Conservation (phyloP, 208 protist species). For the Porcisia hertigi region DNA sequence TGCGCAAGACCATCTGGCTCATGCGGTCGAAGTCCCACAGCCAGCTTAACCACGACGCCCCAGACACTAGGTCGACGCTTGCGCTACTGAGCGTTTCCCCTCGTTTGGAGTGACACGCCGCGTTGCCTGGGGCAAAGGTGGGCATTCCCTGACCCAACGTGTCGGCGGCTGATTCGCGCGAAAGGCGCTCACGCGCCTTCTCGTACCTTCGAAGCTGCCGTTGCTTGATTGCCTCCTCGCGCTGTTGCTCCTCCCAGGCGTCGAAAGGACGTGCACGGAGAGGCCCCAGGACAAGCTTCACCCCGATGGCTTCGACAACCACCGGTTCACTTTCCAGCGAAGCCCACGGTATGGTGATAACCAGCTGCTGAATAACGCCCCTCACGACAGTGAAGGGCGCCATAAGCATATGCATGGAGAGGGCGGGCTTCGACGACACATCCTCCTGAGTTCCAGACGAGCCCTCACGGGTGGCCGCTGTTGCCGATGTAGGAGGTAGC, state of each 20-base stretch:
- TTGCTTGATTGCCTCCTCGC: conserved; percentile 59
- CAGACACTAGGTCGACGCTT: background rate
- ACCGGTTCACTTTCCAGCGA: conserved; percentile 68
- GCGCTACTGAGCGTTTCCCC: background rate
- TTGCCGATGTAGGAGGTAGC: background rate
- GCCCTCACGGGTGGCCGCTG: background rate
- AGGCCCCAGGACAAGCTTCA: conserved; percentile 76
- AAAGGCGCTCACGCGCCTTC: conserved; percentile 25
- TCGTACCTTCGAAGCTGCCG: conserved; percentile 64
- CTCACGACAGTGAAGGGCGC: conserved; percentile 75
- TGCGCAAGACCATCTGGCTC: conserved; percentile 46
- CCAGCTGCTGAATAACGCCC: conserved; percentile 64
- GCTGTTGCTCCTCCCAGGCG: conserved; percentile 53
- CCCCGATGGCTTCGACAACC: conserved; percentile 57
- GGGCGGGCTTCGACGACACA: background rate
- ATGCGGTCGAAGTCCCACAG: conserved; percentile 51
- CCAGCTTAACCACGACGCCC: conserved; percentile 30
- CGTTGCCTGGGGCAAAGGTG: background rate
- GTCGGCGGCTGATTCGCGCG: conserved; percentile 1
- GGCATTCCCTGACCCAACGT: background rate
- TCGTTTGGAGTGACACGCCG: too few species aligned
- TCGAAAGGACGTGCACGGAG: conserved; percentile 55
- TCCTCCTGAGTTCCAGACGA: background rate
- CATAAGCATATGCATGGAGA: conserved; percentile 53
- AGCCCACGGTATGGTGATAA: conserved; percentile 77